These are phyloP conservation scores for Diaporthe ilicicola DNA, from an alignment of 2,329 filamentous ascomycete species.

Conservation along the genomic window DNA sequence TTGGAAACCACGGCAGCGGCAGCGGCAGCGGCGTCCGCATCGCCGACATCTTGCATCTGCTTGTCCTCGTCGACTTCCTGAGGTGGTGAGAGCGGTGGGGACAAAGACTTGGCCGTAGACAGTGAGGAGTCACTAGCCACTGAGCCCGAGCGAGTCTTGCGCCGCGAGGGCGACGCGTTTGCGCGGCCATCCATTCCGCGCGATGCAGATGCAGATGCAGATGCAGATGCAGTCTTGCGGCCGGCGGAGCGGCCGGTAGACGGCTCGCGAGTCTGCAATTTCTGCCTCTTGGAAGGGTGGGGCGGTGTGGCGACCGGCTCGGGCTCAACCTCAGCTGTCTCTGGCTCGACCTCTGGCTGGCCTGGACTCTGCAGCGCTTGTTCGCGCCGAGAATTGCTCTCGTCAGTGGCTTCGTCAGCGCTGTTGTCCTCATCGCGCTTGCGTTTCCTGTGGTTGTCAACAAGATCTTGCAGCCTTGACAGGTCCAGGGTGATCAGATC, in stretches of 20 bases:
- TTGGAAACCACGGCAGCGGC: not conserved
- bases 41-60: constrained; percentile 13
- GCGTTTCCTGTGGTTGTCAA: constrained; percentile 20
- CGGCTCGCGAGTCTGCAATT: constrained; percentile 31
- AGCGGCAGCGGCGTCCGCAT: not conserved
- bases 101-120: constrained; percentile 43
- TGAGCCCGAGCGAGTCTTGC: constrained; percentile 38
- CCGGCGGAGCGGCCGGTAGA: constrained; percentile 19
- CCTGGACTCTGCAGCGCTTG: constrained; percentile 5
- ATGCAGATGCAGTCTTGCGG: constrained; percentile 25
- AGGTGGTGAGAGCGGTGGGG: constrained; percentile 36
- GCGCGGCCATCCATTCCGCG: constrained; percentile 36
- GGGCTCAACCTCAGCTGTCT: constrained; percentile 22
- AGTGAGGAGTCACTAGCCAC: constrained; percentile 45
- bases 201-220: constrained; percentile 8
- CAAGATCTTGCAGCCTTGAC: constrained; percentile 37
- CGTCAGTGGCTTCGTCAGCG: constrained; percentile 28
- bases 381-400: constrained; percentile 22
- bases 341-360: constrained; percentile 18
- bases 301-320: constrained; percentile 34
- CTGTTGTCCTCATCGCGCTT: constrained; percentile 27
- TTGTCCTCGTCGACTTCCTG: constrained; percentile 33
- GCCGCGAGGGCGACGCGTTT: constrained; percentile 37
- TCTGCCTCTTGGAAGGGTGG: constrained; percentile 35
- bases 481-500: constrained; percentile 55